Conservation (phyloP, 257 asterid species). For the Mentha longifolia region DNA sequence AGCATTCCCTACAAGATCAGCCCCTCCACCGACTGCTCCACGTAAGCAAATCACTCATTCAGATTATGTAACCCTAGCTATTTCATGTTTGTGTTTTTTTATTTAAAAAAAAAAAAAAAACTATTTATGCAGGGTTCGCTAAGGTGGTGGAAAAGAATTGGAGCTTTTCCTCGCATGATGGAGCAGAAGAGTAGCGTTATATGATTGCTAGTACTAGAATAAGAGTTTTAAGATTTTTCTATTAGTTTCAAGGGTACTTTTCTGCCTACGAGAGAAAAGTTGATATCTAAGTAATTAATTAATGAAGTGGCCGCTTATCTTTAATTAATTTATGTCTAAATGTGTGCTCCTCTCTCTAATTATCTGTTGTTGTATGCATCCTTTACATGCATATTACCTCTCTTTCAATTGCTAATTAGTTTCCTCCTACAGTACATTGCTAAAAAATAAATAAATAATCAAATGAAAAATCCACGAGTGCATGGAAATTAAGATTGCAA, state of each 20-base stretch:
- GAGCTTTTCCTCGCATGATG: conserved; percentile 18
- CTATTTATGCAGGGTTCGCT: conserved; percentile 40
- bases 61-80: no score
- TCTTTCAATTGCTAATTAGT: no score
- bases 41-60: conserved; percentile 16
- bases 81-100: no score
- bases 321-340: background rate
- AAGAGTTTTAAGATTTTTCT: background rate
- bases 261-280: conserved; percentile 22
- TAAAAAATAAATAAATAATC: no score
- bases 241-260: background rate
- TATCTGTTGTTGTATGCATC: no score
- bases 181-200: conserved; percentile 2
- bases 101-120: no score
- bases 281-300: no score
- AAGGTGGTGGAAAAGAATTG: conserved; percentile 19
- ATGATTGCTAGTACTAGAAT: background rate
- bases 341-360: no score
- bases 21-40: conserved; percentile 57
- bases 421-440: no score
- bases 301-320: background rate
- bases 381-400: no score
- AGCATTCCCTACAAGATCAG: conserved; percentile 55
- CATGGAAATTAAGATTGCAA: no score
- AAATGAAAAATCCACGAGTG: no score